A percentile compares a stretch with the other conserved stretches of the same genome.
Evolutionary conservation across 192 early-diverging fungal species (phyloP).

Genomic region (Gryganskiella cystojenkinii): DNA sequence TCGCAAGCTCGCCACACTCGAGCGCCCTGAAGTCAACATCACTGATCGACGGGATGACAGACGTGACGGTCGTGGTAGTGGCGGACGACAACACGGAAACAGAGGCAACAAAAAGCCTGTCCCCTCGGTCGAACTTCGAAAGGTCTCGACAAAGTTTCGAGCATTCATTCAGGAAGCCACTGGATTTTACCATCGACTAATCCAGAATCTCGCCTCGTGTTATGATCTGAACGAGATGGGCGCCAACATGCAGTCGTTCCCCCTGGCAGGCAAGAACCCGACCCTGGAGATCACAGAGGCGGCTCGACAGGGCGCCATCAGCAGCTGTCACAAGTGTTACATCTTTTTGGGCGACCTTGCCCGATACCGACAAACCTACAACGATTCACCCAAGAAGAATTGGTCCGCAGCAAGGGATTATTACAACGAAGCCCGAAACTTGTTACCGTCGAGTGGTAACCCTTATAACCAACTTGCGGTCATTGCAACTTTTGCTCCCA

Average conservation of each 20-base stretch:
- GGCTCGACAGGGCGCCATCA: conserved; percentile 48
- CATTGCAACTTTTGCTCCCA: conserved; percentile 64
- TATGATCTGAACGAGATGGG: conserved; percentile 54
- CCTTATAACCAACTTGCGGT: conserved; percentile 86
- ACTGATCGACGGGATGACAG: conserved; percentile 5
- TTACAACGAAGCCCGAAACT: conserved; percentile 68
- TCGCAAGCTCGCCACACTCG: conserved; percentile 48
- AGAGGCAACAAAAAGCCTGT: conserved; percentile 28
- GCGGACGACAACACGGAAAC: conserved; percentile 28
- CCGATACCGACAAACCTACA: conserved; percentile 70
- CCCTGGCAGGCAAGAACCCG: conserved; percentile 42
- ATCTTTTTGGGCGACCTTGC: conserved; percentile 78
- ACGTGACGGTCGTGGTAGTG: conserved; percentile 12
- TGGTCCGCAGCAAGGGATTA: conserved; percentile 68
- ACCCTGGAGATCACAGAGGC: conserved; percentile 29
- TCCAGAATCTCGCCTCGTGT: conserved; percentile 54
- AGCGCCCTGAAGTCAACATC: conserved; percentile 17
- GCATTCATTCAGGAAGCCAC: conserved; percentile 63
- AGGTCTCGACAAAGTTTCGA: conserved; percentile 54
- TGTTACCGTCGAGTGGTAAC: conserved; percentile 65
- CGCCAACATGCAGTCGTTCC: conserved; percentile 41
- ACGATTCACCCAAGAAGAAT: conserved; percentile 65
- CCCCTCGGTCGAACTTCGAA: conserved; percentile 36
- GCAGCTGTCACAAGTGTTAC: conserved; percentile 62
- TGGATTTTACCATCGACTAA: conserved; percentile 62